A percentile compares a stretch with the other conserved stretches of the same genome.
Evolutionary conservation across 768 basidiomycete species (phyloP).

Genomic region (Scleroderma citrinum): DNA sequence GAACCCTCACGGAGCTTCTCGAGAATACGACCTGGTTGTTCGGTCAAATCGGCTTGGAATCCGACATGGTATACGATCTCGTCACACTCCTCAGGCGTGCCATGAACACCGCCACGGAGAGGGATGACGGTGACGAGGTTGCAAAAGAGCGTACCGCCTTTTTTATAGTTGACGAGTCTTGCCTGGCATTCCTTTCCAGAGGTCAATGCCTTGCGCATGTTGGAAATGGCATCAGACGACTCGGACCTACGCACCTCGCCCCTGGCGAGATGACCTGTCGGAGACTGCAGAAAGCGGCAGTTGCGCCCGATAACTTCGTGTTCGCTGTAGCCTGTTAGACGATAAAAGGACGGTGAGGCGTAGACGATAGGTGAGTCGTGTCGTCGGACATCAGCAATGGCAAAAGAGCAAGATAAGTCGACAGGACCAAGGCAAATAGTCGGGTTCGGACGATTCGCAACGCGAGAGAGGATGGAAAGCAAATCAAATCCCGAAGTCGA

Average conservation of each 20-base stretch:
- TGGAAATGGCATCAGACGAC: slow-evolving; percentile 58
- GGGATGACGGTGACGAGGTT: slow-evolving; percentile 93
- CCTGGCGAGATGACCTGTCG: slow-evolving; percentile 47
- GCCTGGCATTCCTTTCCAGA: slow-evolving; percentile 87
- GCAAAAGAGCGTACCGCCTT: slow-evolving; percentile 79
- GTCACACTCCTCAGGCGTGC: slow-evolving; percentile 46
- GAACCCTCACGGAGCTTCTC: slow-evolving; percentile 74
- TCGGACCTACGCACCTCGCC: slow-evolving; percentile 55
- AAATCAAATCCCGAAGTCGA: slow-evolving; percentile 90
- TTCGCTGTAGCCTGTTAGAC: slow-evolving; percentile 69
- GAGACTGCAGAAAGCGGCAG: slow-evolving; percentile 87
- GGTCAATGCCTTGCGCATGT: slow-evolving; percentile 58
- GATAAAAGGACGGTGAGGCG: slow-evolving; percentile 78
- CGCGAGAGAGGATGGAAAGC: slow-evolving; percentile 71
- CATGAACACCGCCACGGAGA: slow-evolving; percentile 54
- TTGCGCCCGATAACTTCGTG: slow-evolving; percentile 81
- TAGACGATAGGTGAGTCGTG: slow-evolving; percentile 88
- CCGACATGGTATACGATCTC: slow-evolving; percentile 87
- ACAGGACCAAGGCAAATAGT: slow-evolving; percentile 81
- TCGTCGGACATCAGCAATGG: slow-evolving; percentile 78
- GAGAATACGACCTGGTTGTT: slow-evolving; percentile 80
- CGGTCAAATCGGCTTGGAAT: slow-evolving; percentile 90
- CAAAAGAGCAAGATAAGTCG: slow-evolving; percentile 88
- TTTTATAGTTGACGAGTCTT: slow-evolving; percentile 81
- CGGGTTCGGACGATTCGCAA: slow-evolving; percentile 69